phyloP scores from a whole-genome alignment of 441 rosid genomes.

The Isatis lusitanica region DNA sequence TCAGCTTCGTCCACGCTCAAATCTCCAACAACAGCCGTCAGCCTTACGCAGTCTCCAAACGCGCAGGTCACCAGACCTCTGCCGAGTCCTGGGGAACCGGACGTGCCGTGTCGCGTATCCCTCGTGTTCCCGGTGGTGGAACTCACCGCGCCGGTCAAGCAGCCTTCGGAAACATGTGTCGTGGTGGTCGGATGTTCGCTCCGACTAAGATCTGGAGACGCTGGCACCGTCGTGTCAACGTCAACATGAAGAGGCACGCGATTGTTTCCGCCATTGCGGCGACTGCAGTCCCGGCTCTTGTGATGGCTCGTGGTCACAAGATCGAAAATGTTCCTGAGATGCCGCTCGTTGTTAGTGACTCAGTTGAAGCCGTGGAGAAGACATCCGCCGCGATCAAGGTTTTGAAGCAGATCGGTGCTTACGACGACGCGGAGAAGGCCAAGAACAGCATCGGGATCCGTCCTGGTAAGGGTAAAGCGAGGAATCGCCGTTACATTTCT shows the following conservation, averaged over 20 bases:
- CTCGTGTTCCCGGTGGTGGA: constrained; percentile 90
- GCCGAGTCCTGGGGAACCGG: constrained; percentile 95
- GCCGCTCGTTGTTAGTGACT: constrained; percentile 70
- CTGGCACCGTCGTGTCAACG: constrained; percentile 82
- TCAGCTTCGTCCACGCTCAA: constrained; percentile 60
- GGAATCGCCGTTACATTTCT: constrained; percentile 78
- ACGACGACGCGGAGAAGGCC: constrained; percentile 73
- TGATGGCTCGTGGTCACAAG: constrained; percentile 84
- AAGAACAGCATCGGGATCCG: constrained; percentile 79
- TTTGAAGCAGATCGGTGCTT: constrained; percentile 76
- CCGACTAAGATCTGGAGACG: constrained; percentile 94
- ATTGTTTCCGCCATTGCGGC: constrained; percentile 83
- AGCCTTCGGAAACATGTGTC: constrained; percentile 97
- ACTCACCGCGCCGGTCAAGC: constrained; percentile 96
- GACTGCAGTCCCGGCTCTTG: constrained; percentile 63
- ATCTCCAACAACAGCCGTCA: constrained; percentile 81
- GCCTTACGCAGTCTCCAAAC: constrained; percentile 79
- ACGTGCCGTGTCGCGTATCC: constrained; percentile 87
- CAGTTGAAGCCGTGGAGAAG: constrained; percentile 68
- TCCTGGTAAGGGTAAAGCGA: constrained; percentile 76
- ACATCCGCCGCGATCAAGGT: constrained; percentile 72
- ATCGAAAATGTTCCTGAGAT: constrained; percentile 71
- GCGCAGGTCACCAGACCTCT: constrained; percentile 89
- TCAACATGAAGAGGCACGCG: constrained; percentile 84
- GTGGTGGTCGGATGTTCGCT: constrained; percentile 95